Evolutionary conservation across 805 yeast genomes (phyloP), one percentile per base, ranked within the genome.

Genomic region (Suhomyces xylopsoci): DNA sequence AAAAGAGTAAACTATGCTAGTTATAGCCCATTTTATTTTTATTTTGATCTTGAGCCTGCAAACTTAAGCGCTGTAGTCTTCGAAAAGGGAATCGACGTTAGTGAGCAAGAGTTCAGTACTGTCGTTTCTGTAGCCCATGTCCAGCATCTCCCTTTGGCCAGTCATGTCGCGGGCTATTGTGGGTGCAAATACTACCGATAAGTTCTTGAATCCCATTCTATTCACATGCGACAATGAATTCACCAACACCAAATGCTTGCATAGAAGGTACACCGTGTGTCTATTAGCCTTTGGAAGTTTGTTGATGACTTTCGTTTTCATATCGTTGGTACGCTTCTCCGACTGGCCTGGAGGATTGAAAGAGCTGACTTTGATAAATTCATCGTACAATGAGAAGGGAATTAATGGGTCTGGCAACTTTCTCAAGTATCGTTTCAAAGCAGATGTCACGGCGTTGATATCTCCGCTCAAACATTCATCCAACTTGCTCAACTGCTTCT

Each of bases 181-280:
- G 3, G 99, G 98, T 1, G 97, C 96, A 76, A 94, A 94, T 7
- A 93, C 97, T 44, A 94, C 90, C 0, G 97, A 85, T 50, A 94
- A 70, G 62, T 94, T 91, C 67, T 84, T 84, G 60, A 81, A 75
- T 42, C 81, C 88, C 99, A 94, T 94, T 66, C 92, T 79, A 65
- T 92, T 94, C 44, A 69, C 64, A 10, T 67, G 68, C 45, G 82
- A 76, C 64, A 78, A 75, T 25, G 73, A 66, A 40, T 83, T 81
- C 30, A 94, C 85, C 51, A 73, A 69, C 45, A 76, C 69, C 58
- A 94, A 74, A 73, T 94, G 99, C 45, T 71, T 71, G 48, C 87
- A 73, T 40, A 94, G 71, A 43, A 72, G 58, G 52, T 69, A 73
- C 56, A 94, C 69, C 2, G 88, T 80, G 36, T 71, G 74, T 47